Evolutionary conservation across 2,329 filamentous ascomycete genomes (phyloP).

Genomic region (Pleurostoma richardsiae): DNA sequence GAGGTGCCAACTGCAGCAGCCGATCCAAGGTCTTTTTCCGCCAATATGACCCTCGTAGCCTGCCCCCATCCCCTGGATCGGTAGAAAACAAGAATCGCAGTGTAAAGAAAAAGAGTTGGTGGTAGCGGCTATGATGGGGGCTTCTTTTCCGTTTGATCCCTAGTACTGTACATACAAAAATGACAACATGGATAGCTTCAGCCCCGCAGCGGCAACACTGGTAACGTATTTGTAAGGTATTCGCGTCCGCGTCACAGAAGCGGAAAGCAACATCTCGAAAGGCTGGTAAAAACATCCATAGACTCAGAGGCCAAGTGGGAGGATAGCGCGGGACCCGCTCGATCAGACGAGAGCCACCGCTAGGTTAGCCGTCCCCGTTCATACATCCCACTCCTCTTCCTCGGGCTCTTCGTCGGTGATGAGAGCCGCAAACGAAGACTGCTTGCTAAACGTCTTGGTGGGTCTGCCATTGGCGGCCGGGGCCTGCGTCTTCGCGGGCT

Average conservation of each 20-base stretch:
- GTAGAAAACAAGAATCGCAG: not conserved
- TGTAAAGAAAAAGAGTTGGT: not conserved
- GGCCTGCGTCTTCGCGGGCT: slow-evolving; percentile 8
- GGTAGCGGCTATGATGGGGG: not conserved
- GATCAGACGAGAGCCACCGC: too few species aligned
- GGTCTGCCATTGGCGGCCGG: slow-evolving; percentile 22
- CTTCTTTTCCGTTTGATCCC: not conserved
- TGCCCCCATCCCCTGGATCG: too few species aligned
- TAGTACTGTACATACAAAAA: slow-evolving; percentile 8
- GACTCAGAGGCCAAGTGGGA: too few species aligned
- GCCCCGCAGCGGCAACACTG: too few species aligned
- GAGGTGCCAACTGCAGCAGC: too few species aligned
- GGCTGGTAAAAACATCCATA: too few species aligned
- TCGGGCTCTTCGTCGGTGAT: slow-evolving; percentile 32
- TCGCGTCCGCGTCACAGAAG: too few species aligned
- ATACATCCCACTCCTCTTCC: slow-evolving; percentile 49
- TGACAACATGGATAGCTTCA: not conserved
- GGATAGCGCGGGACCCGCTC: too few species aligned
- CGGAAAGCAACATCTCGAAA: too few species aligned
- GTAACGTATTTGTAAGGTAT: too few species aligned
- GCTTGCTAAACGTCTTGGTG: slow-evolving; percentile 28
- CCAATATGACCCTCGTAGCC: too few species aligned
- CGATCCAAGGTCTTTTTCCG: too few species aligned
- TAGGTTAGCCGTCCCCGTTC: not conserved
- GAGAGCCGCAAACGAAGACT: slow-evolving; percentile 44